Base-by-base conservation (phyloP, 495 filamentous ascomycete species). In the Aspergillus saccharolyticus region DNA sequence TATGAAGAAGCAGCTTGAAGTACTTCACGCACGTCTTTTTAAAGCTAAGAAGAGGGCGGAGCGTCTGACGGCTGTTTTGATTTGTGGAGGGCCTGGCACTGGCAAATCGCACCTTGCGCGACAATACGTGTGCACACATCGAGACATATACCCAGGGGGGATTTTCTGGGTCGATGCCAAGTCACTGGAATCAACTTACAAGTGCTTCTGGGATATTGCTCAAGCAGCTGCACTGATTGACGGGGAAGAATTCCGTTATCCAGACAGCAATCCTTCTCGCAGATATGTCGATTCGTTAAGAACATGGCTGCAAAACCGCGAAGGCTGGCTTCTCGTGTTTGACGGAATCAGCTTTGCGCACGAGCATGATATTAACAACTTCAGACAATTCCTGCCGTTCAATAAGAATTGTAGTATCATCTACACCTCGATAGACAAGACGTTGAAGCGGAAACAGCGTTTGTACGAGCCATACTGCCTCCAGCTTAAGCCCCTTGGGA, bases 61-160 rank as follows among this genome's bases (percentile, higher is more conserved):
- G 56, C 82, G 85, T 8, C 84, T 85, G 2, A 84, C 82, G 48
- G 85, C 83, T 15, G 87, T 91, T 5, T 72, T 91, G 8, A 81
- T 94, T 39, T 82, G 83, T 59, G 85, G 85, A 46, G 81, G 89
- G 28, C 84, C 89, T n/a, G 89, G 89, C 15, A 83, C 83, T 1
- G 89, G 89, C 19, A 94, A 94, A 70, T 88, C 88, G 0, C 89
- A 92, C 66, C 73, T 93, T n/a, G 88, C 88, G 33, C 79, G 89
- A 7, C 80, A 94, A 69, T 94, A 92, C 62, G 86, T 91, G 51
- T 90, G 88, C 53, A 72, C 77, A 21, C 82, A 89, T 55, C 79
- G 77, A 18, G 77, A 80, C 10, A 77, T 84, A 62, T 94, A 86
- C 61, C 81, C 80, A 0, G 89, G 88, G 1, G 89, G 89, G 6